Conservation (phyloP, 352 stramenopile genomes). For the Peronosclerospora sorghi region DNA sequence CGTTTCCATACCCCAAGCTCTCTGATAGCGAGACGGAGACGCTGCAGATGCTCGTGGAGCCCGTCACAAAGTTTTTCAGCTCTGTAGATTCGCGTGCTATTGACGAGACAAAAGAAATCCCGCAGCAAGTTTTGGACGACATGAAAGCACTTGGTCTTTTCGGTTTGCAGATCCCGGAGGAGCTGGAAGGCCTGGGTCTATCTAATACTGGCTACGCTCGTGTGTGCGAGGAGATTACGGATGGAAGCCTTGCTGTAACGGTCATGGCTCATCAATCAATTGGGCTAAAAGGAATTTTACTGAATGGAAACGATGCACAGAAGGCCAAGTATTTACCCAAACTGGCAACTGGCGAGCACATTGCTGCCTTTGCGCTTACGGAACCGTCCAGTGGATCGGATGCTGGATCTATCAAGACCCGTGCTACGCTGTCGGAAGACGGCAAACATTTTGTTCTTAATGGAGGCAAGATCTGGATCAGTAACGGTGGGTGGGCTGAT, state of each 20-base stretch:
- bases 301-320: slow-evolving; percentile 76
- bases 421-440: slow-evolving; percentile 82
- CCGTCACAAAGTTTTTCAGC: slow-evolving; percentile 70
- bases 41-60: slow-evolving; percentile 77
- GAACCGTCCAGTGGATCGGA: slow-evolving; percentile 88
- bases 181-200: slow-evolving; percentile 62
- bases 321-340: slow-evolving; percentile 86
- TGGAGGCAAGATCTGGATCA: slow-evolving; percentile 96
- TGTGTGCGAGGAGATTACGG: slow-evolving; percentile 78
- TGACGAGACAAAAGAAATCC: slow-evolving; percentile 76
- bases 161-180: slow-evolving; percentile 75
- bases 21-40: slow-evolving; percentile 67
- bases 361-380: slow-evolving; percentile 82
- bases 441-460: slow-evolving; percentile 88
- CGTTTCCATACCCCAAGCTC: slow-evolving; percentile 71
- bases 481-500: slow-evolving; percentile 92
- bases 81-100: slow-evolving; percentile 60
- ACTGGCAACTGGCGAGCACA: slow-evolving; percentile 79
- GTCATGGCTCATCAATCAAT: slow-evolving; percentile 86
- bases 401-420: slow-evolving; percentile 84
- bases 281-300: slow-evolving; percentile 78
- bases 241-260: slow-evolving; percentile 66
- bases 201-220: slow-evolving; percentile 81
- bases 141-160: slow-evolving; percentile 82
- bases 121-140: slow-evolving; percentile 51